These are phyloP conservation scores for Acanthamoeba royreba DNA, from an alignment of 208 protist genomes.

Conservation along the genomic window DNA sequence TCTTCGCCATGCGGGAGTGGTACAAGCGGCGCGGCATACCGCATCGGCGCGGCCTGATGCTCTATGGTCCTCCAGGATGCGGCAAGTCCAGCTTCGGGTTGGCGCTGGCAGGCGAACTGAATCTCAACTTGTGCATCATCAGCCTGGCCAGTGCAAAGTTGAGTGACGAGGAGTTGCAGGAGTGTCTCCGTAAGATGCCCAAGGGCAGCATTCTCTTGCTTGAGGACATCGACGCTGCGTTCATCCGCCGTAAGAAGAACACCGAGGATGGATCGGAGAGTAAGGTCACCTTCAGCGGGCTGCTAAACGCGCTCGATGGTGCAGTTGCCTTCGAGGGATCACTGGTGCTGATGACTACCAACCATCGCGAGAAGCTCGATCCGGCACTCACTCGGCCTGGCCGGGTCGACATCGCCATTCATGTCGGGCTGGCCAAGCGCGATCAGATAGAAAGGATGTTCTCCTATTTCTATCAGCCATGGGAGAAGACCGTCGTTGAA, in stretches of 20 bases:
- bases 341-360: conserved; percentile 96
- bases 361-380: conserved; percentile 91
- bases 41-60: not conserved
- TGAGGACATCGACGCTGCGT: conserved; percentile 94
- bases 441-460: conserved; percentile 86
- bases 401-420: conserved; percentile 87
- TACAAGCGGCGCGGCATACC: not conserved
- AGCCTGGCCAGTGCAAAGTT: not conserved
- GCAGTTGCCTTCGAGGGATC: conserved; percentile 90
- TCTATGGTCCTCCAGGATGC: not conserved
- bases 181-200: conserved; percentile 85
- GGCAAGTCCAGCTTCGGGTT: not conserved
- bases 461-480: not conserved
- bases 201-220: conserved; percentile 88
- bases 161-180: not conserved
- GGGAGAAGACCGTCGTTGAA: not conserved
- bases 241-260: conserved; percentile 65
- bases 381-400: conserved; percentile 68
- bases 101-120: conserved; percentile 89
- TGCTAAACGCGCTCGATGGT: conserved; percentile 82
- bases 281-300: conserved; percentile 71
- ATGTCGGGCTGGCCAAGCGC: conserved; percentile 81
- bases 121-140: conserved; percentile 89
- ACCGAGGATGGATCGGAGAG: conserved; percentile 51
- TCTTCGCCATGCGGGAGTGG: not conserved